phyloP scores from a whole-genome alignment of 2,329 filamentous ascomycete species.

The Pseudocercospora cruenta region DNA sequence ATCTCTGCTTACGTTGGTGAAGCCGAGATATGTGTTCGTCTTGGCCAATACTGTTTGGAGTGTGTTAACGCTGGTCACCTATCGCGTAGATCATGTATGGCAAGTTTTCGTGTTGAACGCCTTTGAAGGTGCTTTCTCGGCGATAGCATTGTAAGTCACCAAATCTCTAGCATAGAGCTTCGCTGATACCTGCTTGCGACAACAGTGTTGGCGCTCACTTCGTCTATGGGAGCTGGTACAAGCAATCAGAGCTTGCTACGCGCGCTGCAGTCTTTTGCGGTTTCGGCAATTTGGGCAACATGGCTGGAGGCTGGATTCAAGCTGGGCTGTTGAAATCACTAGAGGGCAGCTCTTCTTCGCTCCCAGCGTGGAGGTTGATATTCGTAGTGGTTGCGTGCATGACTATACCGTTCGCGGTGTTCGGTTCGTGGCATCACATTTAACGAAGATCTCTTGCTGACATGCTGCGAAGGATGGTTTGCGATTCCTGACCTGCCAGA shows the following conservation, averaged over 20 bases:
- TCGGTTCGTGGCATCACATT: constrained; percentile 31
- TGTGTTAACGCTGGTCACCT: constrained; percentile 50
- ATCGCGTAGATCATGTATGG: constrained; percentile 47
- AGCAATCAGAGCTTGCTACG: constrained; percentile 48
- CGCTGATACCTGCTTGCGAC: neutral
- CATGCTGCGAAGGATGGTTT: constrained; percentile 38
- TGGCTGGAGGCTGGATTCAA: constrained; percentile 53
- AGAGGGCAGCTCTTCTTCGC: constrained; percentile 38
- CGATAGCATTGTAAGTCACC: constrained; percentile 42
- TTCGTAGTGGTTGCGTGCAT: constrained; percentile 50
- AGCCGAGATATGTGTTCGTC: constrained; percentile 50
- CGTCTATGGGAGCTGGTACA: constrained; percentile 52
- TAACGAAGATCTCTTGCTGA: neutral
- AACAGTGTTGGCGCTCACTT: constrained; percentile 47
- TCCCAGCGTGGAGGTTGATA: constrained; percentile 50
- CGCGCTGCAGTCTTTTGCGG: constrained; percentile 48
- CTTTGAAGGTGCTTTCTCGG: constrained; percentile 51
- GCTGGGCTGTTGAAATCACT: constrained; percentile 45
- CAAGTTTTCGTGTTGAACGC: constrained; percentile 51
- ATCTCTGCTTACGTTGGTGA: constrained; percentile 43
- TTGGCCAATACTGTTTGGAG: constrained; percentile 50
- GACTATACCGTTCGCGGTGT: constrained; percentile 48
- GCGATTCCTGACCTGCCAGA: constrained; percentile 50
- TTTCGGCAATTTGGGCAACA: constrained; percentile 49
- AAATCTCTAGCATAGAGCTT: no score